Evolutionary conservation across 108 stramenopile species (phyloP).

Genomic region (Skeletonema potamos): DNA sequence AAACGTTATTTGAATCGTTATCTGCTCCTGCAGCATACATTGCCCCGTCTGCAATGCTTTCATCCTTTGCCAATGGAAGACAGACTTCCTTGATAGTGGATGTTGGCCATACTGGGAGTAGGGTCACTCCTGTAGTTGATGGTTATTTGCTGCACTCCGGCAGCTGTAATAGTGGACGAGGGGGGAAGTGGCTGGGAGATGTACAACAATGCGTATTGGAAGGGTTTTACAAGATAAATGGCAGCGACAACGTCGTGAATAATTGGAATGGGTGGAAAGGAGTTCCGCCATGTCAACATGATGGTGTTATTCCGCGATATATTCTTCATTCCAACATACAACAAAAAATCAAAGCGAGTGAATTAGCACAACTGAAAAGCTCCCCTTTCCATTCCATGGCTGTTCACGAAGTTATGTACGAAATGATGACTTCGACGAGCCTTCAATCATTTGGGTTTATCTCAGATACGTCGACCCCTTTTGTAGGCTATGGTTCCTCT

Average conservation of each 20-base stretch:
- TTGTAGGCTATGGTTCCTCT: slow-evolving; percentile 14
- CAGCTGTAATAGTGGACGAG: slow-evolving; percentile 69
- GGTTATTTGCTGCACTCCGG: slow-evolving; percentile 68
- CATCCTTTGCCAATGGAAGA: slow-evolving; percentile 78
- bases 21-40: slow-evolving; percentile 74
- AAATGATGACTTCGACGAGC: slow-evolving; percentile 62
- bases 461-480: slow-evolving; percentile 5
- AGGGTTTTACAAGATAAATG: slow-evolving; percentile 17
- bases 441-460: slow-evolving; percentile 15
- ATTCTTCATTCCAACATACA: slow-evolving; percentile 1
- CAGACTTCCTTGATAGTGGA: slow-evolving; percentile 80
- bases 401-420: slow-evolving; percentile 79
- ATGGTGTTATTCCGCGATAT: slow-evolving; percentile 17
- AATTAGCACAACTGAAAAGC: slow-evolving; percentile 5
- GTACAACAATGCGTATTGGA: slow-evolving; percentile 40
- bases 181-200: slow-evolving; percentile 76
- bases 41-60: slow-evolving; percentile 80
- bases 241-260: not conserved
- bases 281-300: slow-evolving; percentile 57
- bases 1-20: slow-evolving; percentile 75
- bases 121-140: slow-evolving; percentile 83
- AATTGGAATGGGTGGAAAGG: slow-evolving; percentile 62
- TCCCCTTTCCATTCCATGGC: slow-evolving; percentile 66
- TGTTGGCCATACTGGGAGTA: slow-evolving; percentile 67
- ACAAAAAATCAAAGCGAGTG: slow-evolving; percentile 7